A percentile compares a stretch with the other conserved stretches of the same genome.
These are phyloP conservation scores for Paecilomyces dactylethromorphus DNA, from an alignment of 2,329 filamentous ascomycete species.

Conservation along the genomic window DNA sequence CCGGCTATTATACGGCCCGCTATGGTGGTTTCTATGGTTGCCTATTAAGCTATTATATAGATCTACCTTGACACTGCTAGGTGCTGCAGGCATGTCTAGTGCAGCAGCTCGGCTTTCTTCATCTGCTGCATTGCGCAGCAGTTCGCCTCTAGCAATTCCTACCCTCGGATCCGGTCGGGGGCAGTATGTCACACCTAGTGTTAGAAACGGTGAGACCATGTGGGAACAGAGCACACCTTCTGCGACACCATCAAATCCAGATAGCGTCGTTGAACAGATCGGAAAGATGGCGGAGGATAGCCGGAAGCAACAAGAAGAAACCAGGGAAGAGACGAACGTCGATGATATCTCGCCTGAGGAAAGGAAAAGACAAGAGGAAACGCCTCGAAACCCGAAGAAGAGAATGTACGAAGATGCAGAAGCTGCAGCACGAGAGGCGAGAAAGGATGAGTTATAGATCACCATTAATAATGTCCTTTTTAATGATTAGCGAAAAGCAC, in stretches of 20 bases:
- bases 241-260: conserved; percentile 16
- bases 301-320: conserved; percentile 6
- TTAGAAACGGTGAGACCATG: conserved; percentile 6
- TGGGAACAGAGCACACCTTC: conserved; percentile 14
- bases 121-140: conserved; percentile 10
- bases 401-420: conserved; percentile 39
- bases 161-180: conserved; percentile 7
- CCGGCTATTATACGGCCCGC: conserved; percentile 76
- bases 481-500: neutral
- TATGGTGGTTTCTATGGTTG: conserved; percentile 83
- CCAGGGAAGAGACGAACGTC: conserved; percentile 20
- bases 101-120: conserved; percentile 19
- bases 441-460: conserved; percentile 32
- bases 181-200: conserved; percentile 13
- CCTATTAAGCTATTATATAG: conserved; percentile 65
- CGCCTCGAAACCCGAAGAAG: conserved; percentile 42
- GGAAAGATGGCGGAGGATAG: conserved; percentile 31
- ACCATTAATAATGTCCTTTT: neutral
- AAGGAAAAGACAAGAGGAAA: conserved; percentile 27
- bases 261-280: conserved; percentile 36
- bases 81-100: conserved; percentile 40
- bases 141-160: conserved; percentile 12
- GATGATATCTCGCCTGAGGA: conserved; percentile 32
- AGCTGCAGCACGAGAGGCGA: conserved; percentile 11
- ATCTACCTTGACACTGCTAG: conserved; percentile 50